phyloP scores from a whole-genome alignment of 2,329 filamentous ascomycete genomes.

The Sarocladium kiliense region DNA sequence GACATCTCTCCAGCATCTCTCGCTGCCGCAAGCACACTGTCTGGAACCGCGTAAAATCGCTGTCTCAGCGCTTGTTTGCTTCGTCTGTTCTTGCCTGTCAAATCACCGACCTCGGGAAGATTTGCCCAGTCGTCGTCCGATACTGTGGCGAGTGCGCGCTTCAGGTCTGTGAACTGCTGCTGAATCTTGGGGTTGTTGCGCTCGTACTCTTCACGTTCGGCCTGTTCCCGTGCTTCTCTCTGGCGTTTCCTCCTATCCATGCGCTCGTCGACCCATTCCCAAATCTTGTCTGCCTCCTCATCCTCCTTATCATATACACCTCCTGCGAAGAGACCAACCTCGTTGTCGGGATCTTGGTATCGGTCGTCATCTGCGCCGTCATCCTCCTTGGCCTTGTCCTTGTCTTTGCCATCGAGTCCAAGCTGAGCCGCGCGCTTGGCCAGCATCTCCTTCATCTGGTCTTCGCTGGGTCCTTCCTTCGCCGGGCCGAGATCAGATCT shows the following conservation, averaged over 20 bases:
- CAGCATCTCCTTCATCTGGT: conserved; percentile 96
- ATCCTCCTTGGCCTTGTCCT: conserved; percentile 66
- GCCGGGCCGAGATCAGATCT: conserved; percentile 94
- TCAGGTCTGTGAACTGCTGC: conserved; percentile 94
- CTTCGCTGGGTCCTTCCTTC: conserved; percentile 89
- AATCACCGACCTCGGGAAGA: conserved; percentile 90
- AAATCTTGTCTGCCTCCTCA: conserved; percentile 95
- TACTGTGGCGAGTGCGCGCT: conserved; percentile 80
- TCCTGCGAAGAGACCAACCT: conserved; percentile 90
- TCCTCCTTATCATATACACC: conserved; percentile 97
- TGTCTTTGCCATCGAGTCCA: conserved; percentile 57
- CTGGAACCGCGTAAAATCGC: conserved; percentile 92
- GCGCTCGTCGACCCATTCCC: conserved; percentile 91
- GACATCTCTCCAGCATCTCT: conserved; percentile 76
- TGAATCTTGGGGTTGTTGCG: conserved; percentile 97
- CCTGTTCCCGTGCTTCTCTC: conserved; percentile 91
- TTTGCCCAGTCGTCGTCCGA: conserved; percentile 96
- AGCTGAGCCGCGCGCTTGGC: conserved; percentile 87
- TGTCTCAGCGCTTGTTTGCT: conserved; percentile 77
- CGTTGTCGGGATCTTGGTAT: conserved; percentile 95
- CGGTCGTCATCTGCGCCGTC: conserved; percentile 73
- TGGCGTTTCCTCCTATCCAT: conserved; percentile 88
- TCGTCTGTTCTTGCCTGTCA: conserved; percentile 89
- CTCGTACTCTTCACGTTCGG: conserved; percentile 93
- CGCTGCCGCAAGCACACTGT: conserved; percentile 87